Conservation (phyloP, 2,329 filamentous ascomycete genomes). For the Aschersonia sp. region DNA sequence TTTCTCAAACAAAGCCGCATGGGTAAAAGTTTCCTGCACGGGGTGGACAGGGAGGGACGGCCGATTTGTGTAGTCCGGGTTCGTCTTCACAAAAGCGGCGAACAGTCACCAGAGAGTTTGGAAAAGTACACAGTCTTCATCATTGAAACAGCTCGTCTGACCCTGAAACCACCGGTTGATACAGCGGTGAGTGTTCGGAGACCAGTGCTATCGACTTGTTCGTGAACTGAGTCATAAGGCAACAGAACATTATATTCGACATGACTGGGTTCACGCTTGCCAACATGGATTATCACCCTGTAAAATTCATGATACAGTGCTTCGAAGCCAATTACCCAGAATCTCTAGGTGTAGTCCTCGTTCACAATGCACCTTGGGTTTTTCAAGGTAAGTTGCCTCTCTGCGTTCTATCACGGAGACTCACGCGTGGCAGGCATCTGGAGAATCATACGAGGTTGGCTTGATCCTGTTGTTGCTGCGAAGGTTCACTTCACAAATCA, state of each 20-base stretch:
- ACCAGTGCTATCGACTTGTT: background rate
- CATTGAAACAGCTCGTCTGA: constrained; percentile 85
- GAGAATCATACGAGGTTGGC: constrained; percentile 90
- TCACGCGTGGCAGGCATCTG: constrained; percentile 53
- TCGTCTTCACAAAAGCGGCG: constrained; percentile 64
- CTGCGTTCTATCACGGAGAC: background rate
- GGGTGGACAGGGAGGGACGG: constrained; percentile 66
- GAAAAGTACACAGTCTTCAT: constrained; percentile 86
- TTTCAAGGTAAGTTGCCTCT: constrained; percentile 61
- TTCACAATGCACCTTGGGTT: constrained; percentile 94
- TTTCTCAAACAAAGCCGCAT: constrained; percentile 74
- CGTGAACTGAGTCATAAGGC: background rate
- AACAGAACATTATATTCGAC: constrained; percentile 84
- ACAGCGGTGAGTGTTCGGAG: constrained; percentile 58
- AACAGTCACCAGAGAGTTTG: constrained; percentile 68
- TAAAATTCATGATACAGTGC: constrained; percentile 99
- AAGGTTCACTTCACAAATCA: constrained; percentile 92
- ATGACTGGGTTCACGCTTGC: constrained; percentile 88
- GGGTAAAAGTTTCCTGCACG: constrained; percentile 89
- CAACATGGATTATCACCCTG: constrained; percentile 96
- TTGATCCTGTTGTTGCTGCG: constrained; percentile 86
- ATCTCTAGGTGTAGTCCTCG: constrained; percentile 72
- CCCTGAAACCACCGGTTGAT: constrained; percentile 67
- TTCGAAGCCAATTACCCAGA: constrained; percentile 99
- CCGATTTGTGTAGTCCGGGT: constrained; percentile 81